Evolutionary conservation across 228 moss, liverwort and hornwort genomes (phyloP).

Genomic region (Sphagnum magellanicum): DNA sequence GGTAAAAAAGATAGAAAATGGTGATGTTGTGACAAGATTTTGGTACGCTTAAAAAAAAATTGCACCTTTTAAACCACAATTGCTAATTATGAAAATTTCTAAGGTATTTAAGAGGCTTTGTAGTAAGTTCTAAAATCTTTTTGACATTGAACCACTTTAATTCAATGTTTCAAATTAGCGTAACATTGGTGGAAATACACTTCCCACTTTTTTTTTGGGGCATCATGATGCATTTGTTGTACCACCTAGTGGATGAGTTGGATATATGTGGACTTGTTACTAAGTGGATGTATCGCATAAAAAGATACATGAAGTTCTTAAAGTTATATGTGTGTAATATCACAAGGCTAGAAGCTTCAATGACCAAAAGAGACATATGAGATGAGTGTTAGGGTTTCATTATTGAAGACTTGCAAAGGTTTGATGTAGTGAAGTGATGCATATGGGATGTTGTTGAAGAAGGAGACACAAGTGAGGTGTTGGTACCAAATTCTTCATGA

Average conservation of each 20-base stretch:
- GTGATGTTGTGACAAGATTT: too few species aligned
- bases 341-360: background rate
- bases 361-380: slow-evolving; percentile 1
- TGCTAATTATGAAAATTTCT: background rate
- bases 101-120: background rate
- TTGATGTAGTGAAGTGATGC: background rate
- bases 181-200: background rate
- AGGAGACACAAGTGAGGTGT: background rate
- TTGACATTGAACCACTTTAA: background rate
- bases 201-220: background rate
- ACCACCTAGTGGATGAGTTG: background rate
- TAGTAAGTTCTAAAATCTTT: background rate
- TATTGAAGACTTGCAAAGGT: slow-evolving; percentile 1
- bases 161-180: background rate
- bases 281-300: slow-evolving; percentile 1
- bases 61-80: too few species aligned
- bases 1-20: too few species aligned
- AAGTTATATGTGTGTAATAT: slow-evolving; percentile 4
- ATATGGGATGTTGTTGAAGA: background rate
- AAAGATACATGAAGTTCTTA: slow-evolving; percentile 3
- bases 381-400: slow-evolving; percentile 1
- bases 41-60: too few species aligned
- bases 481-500: too few species aligned
- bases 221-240: background rate
- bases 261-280: background rate